Evolutionary conservation across 306 rosid genomes (phyloP).

Genomic region (Cucumis melo): DNA sequence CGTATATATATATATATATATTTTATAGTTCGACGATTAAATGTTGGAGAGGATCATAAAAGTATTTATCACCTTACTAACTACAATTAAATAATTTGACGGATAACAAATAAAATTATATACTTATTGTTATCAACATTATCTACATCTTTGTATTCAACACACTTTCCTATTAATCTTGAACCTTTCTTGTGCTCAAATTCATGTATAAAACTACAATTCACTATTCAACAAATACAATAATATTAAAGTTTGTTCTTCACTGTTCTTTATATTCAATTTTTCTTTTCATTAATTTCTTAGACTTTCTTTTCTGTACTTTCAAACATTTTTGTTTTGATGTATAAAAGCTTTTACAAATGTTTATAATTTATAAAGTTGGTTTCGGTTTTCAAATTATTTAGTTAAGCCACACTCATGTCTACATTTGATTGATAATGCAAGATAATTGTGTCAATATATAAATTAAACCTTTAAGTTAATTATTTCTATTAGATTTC

Average conservation of each 20-base stretch:
- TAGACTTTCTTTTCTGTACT: neutral
- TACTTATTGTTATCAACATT: too few relatives aligned
- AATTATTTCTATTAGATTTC: neutral
- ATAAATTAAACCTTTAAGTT: neutral
- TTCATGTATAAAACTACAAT: neutral
- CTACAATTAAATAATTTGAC: too few relatives aligned
- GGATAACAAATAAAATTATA: too few relatives aligned
- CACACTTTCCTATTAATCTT: neutral
- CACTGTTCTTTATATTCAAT: too few relatives aligned
- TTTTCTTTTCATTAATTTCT: too few relatives aligned
- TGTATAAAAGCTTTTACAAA: neutral
- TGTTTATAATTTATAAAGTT: neutral
- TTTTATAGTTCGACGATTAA: too few relatives aligned
- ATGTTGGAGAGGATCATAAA: too few relatives aligned
- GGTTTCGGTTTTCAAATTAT: neutral
- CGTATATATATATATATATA: too few relatives aligned
- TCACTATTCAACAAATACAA: neutral
- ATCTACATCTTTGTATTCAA: neutral
- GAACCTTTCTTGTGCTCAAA: neutral
- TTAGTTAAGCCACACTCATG: neutral
- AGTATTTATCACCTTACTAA: too few relatives aligned
- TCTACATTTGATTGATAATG: neutral
- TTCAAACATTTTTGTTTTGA: neutral
- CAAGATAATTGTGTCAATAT: neutral
- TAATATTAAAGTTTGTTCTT: neutral